phyloP scores from a whole-genome alignment of 164 flowering plant genomes.

The Protea cynaroides region DNA sequence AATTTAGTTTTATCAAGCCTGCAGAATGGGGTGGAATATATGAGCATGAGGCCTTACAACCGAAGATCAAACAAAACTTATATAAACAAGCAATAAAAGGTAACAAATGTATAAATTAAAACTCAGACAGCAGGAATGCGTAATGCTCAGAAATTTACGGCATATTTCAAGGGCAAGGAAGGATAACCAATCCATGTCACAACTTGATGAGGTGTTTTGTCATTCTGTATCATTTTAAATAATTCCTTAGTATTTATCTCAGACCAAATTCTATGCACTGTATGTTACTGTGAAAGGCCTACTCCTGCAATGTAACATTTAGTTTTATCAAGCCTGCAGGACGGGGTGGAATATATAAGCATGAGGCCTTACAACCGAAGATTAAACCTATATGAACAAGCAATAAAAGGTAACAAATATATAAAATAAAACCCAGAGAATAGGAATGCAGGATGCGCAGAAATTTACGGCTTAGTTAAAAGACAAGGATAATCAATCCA shows the following conservation, averaged over 20 bases:
- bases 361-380: background rate
- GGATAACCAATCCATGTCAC: background rate
- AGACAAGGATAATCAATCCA: background rate
- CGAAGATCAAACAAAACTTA: background rate
- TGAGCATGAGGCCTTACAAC: constrained; percentile 4
- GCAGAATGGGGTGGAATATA: constrained; percentile 27
- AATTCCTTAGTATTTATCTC: too few species aligned
- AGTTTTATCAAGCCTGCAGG: constrained; percentile 91
- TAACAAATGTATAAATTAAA: background rate
- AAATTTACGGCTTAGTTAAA: background rate
- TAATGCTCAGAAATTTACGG: too few species aligned
- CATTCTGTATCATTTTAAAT: background rate
- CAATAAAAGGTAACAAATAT: background rate
- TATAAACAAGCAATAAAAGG: background rate
- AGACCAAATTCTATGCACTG: too few species aligned
- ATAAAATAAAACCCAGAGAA: background rate
- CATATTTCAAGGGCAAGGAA: background rate
- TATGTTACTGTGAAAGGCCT: too few species aligned
- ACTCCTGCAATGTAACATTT: constrained; percentile 92
- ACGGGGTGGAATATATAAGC: constrained; percentile 12
- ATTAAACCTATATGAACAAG: background rate
- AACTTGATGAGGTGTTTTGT: background rate
- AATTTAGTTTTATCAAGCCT: constrained; percentile 96
- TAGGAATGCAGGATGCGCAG: too few species aligned
- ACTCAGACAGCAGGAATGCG: background rate